phyloP scores from a whole-genome alignment of 1,284 basidiomycete species.

The Porodaedalea pini region DNA sequence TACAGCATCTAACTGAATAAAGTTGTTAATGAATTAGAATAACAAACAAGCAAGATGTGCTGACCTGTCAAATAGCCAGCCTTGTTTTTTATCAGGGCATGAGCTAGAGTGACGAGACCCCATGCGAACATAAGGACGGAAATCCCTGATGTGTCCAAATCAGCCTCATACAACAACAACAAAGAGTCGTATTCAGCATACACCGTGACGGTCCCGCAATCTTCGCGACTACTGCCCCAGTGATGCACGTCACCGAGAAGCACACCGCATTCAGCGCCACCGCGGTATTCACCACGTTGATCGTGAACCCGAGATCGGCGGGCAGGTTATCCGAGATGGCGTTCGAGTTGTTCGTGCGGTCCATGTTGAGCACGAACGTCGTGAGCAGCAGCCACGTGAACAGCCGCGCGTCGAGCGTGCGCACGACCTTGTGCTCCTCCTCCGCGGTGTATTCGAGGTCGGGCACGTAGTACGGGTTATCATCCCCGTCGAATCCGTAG shows the following conservation, averaged over 20 bases:
- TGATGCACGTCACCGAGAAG: constrained; percentile 34
- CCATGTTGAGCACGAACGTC: constrained; percentile 41
- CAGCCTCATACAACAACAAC: neutral
- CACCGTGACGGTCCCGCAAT: constrained; percentile 36
- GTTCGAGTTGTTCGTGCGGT: constrained; percentile 38
- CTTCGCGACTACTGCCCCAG: constrained; percentile 36
- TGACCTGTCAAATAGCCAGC: constrained; percentile 35
- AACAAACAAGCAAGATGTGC: neutral
- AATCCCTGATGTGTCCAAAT: constrained; percentile 29
- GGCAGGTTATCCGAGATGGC: constrained; percentile 38
- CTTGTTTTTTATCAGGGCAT: constrained; percentile 34
- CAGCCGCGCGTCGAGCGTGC: constrained; percentile 33
- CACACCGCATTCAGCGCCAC: constrained; percentile 34
- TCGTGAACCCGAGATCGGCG: constrained; percentile 36
- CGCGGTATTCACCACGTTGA: constrained; percentile 36
- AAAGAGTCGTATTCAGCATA: constrained; percentile 15
- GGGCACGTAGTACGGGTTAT: constrained; percentile 28
- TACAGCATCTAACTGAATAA: constrained; percentile 31
- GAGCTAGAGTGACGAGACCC: constrained; percentile 36
- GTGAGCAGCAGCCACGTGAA: constrained; percentile 37
- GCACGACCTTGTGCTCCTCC: constrained; percentile 34
- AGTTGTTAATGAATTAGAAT: neutral
- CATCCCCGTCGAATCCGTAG: neutral
- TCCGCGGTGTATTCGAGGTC: constrained; percentile 31
- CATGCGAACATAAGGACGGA: constrained; percentile 37